Evolutionary conservation across 2,329 filamentous ascomycete genomes (phyloP).

Genomic region (Phaeosphaeria sp.): DNA sequence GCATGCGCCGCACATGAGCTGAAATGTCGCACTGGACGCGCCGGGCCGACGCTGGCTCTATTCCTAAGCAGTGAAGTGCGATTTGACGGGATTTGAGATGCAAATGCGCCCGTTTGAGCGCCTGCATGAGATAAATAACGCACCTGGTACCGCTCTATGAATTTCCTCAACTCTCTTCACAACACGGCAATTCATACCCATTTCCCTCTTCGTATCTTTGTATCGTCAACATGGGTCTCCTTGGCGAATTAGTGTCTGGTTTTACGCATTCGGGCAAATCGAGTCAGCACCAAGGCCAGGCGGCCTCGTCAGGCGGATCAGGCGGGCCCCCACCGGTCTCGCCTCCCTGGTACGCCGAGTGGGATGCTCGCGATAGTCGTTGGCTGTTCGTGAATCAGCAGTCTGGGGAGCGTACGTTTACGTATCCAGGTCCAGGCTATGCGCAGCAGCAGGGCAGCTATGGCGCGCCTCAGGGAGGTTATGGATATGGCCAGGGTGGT

Average conservation of each 20-base stretch:
- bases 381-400: slow-evolving; percentile 38
- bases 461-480: slow-evolving; percentile 9
- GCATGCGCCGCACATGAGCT: neutral
- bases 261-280: slow-evolving; percentile 20
- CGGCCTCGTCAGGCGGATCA: neutral
- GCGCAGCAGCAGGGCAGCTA: slow-evolving; percentile 27
- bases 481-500: slow-evolving; percentile 16
- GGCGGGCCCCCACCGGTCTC: slow-evolving; percentile 33
- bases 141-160: neutral
- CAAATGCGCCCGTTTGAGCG: neutral
- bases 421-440: slow-evolving; percentile 30
- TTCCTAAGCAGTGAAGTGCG: slow-evolving; percentile 7
- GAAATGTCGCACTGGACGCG: neutral
- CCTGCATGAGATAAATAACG: slow-evolving; percentile 16
- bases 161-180: neutral
- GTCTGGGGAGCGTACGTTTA: slow-evolving; percentile 29
- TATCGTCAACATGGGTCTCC: slow-evolving; percentile 31
- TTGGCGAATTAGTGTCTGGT: slow-evolving; percentile 23
- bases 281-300: slow-evolving; percentile 13
- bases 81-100: slow-evolving; percentile 7
- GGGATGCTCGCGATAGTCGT: slow-evolving; percentile 27
- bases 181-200: neutral
- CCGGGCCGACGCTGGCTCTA: neutral
- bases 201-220: neutral
- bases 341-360: slow-evolving; percentile 31